Base-by-base conservation (phyloP, 441 rosid genomes). In the Biscutella laevigata region DNA sequence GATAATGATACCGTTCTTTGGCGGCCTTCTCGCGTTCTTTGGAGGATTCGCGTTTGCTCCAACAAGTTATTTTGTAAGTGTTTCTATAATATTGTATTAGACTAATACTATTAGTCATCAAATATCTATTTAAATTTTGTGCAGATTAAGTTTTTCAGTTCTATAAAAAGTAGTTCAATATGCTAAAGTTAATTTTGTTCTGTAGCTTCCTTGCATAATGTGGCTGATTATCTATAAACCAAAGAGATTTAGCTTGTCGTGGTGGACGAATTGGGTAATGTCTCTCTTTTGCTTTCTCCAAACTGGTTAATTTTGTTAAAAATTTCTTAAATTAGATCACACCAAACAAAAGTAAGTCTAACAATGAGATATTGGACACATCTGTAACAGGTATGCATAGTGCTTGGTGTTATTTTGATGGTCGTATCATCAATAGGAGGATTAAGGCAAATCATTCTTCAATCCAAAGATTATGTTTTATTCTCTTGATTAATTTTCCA, bases 1-100 rank as follows among this genome's bases (percentile, higher is more conserved):
- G 4, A 77, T 83, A 4, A 54, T 78, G 40, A 67, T 83, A 45
- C 90, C 90, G 1, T 83, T 83, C 73, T 83, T 83, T 54, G 90
- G 86, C 5, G 84, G 82, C 7, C 79, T 80, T 42, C 90, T 83
- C 7, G 84, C 82, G n/a, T 83, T 83, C 74, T 80, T 83, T 3
- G 84, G 90, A 41, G 86, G 90, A 50, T 76, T 83, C 34, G 90
- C 82, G 6, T 83, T 78, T 60, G 82, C 90, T 40, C 86, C 86
- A 14, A 83, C 86, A n/a, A 72, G 86, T 6, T 80, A 74, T 60
- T 83, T 74, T 16, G 86, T 83, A 70, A n/a, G n/a, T n/a, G n/a
- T n/a, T n/a, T n/a, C n/a, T n/a, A n/a, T n/a, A n/a, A n/a, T n/a
- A n/a, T n/a, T n/a, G n/a, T n/a, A n/a, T n/a, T n/a, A n/a, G n/a